Base-by-base conservation (phyloP, 495 filamentous ascomycete species). In the Usnea hakonensis region DNA sequence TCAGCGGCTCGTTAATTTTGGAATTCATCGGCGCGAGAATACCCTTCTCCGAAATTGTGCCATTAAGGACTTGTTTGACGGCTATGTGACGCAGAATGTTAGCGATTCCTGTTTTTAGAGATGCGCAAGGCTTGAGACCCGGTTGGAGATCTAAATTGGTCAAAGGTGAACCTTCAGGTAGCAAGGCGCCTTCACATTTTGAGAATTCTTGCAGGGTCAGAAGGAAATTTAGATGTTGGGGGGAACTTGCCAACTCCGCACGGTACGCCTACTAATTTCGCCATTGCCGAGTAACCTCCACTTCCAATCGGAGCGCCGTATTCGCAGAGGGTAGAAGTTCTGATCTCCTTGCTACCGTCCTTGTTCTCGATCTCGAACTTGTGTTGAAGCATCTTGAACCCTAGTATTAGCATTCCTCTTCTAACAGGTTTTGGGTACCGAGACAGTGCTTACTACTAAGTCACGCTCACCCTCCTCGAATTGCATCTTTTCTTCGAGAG, bases 401-500 rank as follows among this genome's bases (percentile, higher is more conserved):
- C 57, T 14, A 33, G 26, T 41, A 8, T 59, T 36, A 59, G 28
- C 0, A 57, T 11, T 13, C 5, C 21, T 10, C 32, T 38, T 38
- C 7, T 3, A 52, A 28, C 17, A 17, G 32, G 5, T 5, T 14
- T 16, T 11, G 54, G 23, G 9, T 16, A 5, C 33, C 1, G 16
- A 57, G 38, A 28, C 5, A 1, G 1, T 35, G 8, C 43, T 59
- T 35, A 59, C 46, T 58, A 86, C 84, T 55, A 96, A 77, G 70
- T 95, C 91, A 43, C 93, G 85, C 85, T 96, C 94, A 41, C 82
- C 85, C 61, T 86, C 79, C 66, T 81, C 89, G 72, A 86, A 97
- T 72, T 88, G 81, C 90, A 96, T 95, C 83, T 95, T 96, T 77
- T 88, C 72, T 77, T 96, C 91, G 16, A 97, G 81, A 21, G 86